Conservation (phyloP, 805 yeast genomes). For the Lipomyces lipofer region DNA sequence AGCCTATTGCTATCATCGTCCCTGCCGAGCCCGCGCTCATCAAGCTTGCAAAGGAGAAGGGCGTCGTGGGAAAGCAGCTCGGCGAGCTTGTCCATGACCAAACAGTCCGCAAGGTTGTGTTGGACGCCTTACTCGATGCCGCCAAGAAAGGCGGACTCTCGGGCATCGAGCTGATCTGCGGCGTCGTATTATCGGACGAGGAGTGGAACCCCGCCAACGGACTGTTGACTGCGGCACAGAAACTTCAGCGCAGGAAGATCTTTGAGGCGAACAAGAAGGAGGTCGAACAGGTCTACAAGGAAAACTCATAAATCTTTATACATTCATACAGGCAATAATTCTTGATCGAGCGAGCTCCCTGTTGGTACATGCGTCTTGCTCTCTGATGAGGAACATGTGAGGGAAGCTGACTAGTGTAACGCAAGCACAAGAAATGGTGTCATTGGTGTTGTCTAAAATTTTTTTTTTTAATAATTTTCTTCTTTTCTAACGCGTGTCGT, state of each 20-base stretch:
- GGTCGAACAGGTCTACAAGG: slow-evolving; percentile 64
- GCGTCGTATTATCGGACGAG: slow-evolving; percentile 73
- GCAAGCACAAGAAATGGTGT: no score
- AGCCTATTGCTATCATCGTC: slow-evolving; percentile 87
- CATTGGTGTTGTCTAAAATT: no score
- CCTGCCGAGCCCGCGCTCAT: slow-evolving; percentile 72
- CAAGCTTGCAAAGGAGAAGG: slow-evolving; percentile 58
- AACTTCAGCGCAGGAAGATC: slow-evolving; percentile 90
- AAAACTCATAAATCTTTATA: slow-evolving; percentile 12
- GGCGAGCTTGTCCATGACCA: slow-evolving; percentile 54
- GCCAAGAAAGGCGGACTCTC: slow-evolving; percentile 77
- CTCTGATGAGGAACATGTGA: no score
- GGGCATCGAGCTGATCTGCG: slow-evolving; percentile 83
- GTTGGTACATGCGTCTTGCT: no score
- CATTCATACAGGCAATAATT: no score
- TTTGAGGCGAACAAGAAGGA: slow-evolving; percentile 63
- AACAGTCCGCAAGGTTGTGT: slow-evolving; percentile 56
- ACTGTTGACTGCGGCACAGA: slow-evolving; percentile 91
- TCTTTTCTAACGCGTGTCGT: no score
- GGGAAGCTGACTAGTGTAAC: no score
- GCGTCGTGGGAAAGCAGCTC: slow-evolving; percentile 52
- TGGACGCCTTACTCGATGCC: slow-evolving; percentile 63
- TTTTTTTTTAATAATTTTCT: no score
- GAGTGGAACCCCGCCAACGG: slow-evolving; percentile 99
- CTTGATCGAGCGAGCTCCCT: no score